These are phyloP conservation scores for Sophora flavescens DNA, from an alignment of 306 rosid species.

Conservation along the genomic window DNA sequence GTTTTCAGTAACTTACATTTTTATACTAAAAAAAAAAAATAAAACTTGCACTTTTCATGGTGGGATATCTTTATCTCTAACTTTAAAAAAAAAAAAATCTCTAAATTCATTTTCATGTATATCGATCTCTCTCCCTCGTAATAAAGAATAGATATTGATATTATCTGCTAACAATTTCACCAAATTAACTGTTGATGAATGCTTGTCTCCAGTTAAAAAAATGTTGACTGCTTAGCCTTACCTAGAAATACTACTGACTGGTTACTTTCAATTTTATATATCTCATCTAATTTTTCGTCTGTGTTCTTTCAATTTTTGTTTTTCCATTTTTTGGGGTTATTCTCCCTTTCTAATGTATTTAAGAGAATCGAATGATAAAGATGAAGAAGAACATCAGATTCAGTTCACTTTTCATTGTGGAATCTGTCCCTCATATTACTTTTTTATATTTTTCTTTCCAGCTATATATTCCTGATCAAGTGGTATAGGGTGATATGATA, in stretches of 20 bases:
- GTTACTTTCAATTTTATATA: not conserved
- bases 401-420: conserved; percentile 23
- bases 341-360: conserved; percentile 1
- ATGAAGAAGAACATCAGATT: conserved; percentile 36
- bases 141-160: not conserved
- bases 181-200: conserved; percentile 7
- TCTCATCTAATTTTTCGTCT: not conserved
- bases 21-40: too few species aligned
- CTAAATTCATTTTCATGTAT: not conserved
- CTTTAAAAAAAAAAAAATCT: not conserved
- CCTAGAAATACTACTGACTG: not conserved
- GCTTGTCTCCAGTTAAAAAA: not conserved
- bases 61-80: not conserved
- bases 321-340: not conserved
- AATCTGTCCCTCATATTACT: conserved; percentile 4
- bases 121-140: not conserved
- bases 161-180: not conserved
- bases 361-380: conserved; percentile 14
- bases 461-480: conserved; percentile 43
- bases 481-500: conserved; percentile 21
- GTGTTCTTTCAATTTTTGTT: not conserved
- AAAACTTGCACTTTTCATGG: not conserved
- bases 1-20: too few species aligned
- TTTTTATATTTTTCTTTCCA: conserved; percentile 12
- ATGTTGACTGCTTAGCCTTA: conserved; percentile 3